A percentile compares a stretch with the other conserved stretches of the same genome.
phyloP scores from a whole-genome alignment of 2,329 filamentous ascomycete species.

The Talaromyces piceae region DNA sequence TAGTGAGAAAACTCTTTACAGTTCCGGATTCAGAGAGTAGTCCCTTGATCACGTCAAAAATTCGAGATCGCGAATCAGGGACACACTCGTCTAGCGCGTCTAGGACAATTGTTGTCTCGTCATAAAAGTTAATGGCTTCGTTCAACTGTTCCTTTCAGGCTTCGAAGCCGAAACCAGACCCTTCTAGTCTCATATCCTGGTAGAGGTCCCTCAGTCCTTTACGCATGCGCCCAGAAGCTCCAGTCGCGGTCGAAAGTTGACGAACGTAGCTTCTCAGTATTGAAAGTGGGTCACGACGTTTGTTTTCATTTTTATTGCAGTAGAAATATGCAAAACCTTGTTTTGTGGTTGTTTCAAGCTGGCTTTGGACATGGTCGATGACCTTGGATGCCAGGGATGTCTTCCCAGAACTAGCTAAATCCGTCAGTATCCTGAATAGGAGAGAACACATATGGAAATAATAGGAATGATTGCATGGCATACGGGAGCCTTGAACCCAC shows the following conservation, averaged over 20 bases:
- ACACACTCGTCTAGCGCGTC: slow-evolving; percentile 13
- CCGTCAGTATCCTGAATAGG: background rate
- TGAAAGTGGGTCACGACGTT: slow-evolving; percentile 6
- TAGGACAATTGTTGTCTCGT: slow-evolving; percentile 7
- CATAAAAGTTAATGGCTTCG: slow-evolving; percentile 1
- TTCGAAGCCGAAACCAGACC: slow-evolving; percentile 6
- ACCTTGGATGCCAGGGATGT: slow-evolving; percentile 12
- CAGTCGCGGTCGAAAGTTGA: slow-evolving; percentile 9
- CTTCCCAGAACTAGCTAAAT: slow-evolving; percentile 12
- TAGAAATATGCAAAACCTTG: slow-evolving; percentile 12
- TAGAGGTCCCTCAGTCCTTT: slow-evolving; percentile 2
- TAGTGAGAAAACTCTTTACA: slow-evolving; percentile 12
- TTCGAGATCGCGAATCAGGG: background rate
- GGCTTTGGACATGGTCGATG: slow-evolving; percentile 4
- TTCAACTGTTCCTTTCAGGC: slow-evolving; percentile 7
- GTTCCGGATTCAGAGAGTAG: background rate
- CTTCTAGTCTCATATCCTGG: background rate
- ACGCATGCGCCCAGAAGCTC: background rate
- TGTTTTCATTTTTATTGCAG: slow-evolving; percentile 12
- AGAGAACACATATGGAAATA: background rate
- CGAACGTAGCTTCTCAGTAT: slow-evolving; percentile 11
- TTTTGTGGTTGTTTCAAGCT: background rate
- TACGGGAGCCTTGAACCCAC: slow-evolving; percentile 19
- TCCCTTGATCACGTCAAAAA: slow-evolving; percentile 3
- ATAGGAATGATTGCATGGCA: slow-evolving; percentile 3